Percentiles rank a stretch among this genome's conserved stretches.
Evolutionary conservation across 805 yeast genomes (phyloP).

Genomic region (Lachancea sp.): DNA sequence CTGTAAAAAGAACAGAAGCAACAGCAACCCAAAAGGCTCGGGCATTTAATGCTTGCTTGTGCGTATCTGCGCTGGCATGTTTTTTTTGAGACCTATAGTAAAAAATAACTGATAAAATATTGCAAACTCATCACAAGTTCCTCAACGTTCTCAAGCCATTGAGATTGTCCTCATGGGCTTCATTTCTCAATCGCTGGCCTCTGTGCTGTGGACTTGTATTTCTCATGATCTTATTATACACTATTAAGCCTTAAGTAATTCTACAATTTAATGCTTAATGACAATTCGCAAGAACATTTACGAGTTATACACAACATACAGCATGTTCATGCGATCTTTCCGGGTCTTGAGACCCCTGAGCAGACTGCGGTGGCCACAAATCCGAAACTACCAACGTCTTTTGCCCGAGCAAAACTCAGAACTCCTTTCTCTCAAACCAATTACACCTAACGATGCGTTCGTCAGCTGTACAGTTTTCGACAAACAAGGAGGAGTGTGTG

Average conservation of each 20-base stretch:
- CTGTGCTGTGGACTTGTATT: too few species aligned
- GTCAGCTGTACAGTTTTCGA: slow-evolving; percentile 78
- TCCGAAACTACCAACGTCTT: background rate
- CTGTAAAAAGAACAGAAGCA: background rate
- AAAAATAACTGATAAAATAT: background rate
- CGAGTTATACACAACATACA: background rate
- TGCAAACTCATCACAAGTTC: too few species aligned
- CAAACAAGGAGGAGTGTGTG: slow-evolving; percentile 60
- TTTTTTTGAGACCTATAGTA: background rate
- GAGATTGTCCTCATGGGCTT: too few species aligned
- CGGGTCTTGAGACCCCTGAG: background rate
- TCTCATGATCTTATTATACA: too few species aligned
- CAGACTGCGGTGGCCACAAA: background rate
- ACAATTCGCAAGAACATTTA: background rate
- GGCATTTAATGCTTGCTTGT: background rate
- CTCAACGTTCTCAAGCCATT: too few species aligned
- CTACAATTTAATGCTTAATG: background rate
- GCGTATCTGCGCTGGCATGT: background rate
- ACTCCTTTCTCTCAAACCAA: slow-evolving; percentile 31
- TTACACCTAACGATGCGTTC: slow-evolving; percentile 42
- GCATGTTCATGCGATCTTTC: slow-evolving; percentile 1
- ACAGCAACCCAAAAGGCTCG: too few species aligned
- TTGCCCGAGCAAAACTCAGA: slow-evolving; percentile 8
- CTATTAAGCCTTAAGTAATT: background rate
- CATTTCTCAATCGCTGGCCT: too few species aligned